Conservation (phyloP, 106 monocot species). For the Acorus gramineus region DNA sequence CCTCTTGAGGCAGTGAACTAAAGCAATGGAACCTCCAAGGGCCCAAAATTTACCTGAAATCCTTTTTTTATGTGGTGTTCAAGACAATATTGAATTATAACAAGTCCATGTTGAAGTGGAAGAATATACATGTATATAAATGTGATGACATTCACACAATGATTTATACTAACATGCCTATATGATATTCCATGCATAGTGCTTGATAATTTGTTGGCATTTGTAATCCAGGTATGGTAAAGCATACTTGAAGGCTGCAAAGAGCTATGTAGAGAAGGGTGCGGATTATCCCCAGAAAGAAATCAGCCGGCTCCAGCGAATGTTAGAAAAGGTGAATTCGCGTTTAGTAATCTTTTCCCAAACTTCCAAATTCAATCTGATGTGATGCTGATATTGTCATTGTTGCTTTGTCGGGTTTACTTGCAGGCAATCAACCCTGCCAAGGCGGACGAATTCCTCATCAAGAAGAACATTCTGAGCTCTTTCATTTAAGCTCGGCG, state of each 20-base stretch:
- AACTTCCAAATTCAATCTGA: neutral
- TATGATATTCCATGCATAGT: neutral
- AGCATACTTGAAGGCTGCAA: slow-evolving; percentile 67
- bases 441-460: slow-evolving; percentile 82
- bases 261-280: slow-evolving; percentile 62
- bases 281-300: slow-evolving; percentile 65
- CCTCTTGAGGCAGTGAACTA: too few species aligned
- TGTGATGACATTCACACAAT: too few species aligned
- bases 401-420: too few species aligned
- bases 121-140: too few species aligned
- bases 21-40: too few species aligned
- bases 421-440: slow-evolving; percentile 65
- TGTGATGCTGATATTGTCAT: neutral
- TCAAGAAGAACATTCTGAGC: slow-evolving; percentile 84
- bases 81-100: too few species aligned
- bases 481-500: too few species aligned
- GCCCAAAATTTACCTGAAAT: too few species aligned
- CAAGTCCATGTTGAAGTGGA: too few species aligned
- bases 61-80: too few species aligned
- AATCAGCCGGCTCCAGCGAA: slow-evolving; percentile 74
- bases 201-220: neutral
- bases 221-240: slow-evolving; percentile 62
- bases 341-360: neutral
- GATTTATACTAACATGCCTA: too few species aligned
- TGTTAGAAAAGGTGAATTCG: slow-evolving; percentile 62